A percentile compares a stretch with the other conserved stretches of the same genome.
Conservation (phyloP, 768 basidiomycete species). For the Mrakia blollopis region DNA sequence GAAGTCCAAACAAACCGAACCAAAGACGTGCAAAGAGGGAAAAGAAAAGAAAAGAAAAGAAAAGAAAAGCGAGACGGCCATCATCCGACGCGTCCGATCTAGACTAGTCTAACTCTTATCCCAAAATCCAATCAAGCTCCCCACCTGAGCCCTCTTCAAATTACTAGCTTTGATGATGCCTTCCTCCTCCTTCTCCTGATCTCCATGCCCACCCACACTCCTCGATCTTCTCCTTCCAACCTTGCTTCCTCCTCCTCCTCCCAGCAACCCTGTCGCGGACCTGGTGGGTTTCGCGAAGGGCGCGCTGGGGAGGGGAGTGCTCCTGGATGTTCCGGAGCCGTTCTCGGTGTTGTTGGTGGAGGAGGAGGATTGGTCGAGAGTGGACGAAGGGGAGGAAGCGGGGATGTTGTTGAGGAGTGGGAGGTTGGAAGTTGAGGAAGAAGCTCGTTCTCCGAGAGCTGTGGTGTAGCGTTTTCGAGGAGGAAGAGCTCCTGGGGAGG, state of each 20-base stretch:
- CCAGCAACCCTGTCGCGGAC: background rate
- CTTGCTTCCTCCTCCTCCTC: background rate
- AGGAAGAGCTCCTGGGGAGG: background rate
- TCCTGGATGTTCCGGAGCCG: background rate
- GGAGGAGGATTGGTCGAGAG: background rate
- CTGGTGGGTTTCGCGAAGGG: background rate
- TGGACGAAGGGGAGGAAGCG: background rate
- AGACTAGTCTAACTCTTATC: background rate
- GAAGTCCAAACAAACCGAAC: too few relatives aligned
- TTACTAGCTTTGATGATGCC: background rate
- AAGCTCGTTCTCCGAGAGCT: background rate
- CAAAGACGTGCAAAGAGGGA: background rate
- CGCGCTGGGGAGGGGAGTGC: background rate
- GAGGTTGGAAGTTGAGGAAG: background rate
- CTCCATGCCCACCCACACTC: constrained; percentile 3
- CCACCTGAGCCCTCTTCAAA: background rate
- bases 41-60: background rate
- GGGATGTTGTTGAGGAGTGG: too few relatives aligned
- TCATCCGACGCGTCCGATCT: too few relatives aligned
- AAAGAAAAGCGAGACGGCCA: background rate
- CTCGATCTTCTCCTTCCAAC: constrained; percentile 5
- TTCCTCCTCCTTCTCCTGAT: background rate
- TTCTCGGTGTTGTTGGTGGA: background rate
- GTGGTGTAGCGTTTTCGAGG: constrained; percentile 6
- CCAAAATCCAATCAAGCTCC: constrained; percentile 8